A percentile compares a stretch with the other conserved stretches of the same genome.
Conservation (phyloP, 768 basidiomycete species). For the Phanerochaete carnosa region DNA sequence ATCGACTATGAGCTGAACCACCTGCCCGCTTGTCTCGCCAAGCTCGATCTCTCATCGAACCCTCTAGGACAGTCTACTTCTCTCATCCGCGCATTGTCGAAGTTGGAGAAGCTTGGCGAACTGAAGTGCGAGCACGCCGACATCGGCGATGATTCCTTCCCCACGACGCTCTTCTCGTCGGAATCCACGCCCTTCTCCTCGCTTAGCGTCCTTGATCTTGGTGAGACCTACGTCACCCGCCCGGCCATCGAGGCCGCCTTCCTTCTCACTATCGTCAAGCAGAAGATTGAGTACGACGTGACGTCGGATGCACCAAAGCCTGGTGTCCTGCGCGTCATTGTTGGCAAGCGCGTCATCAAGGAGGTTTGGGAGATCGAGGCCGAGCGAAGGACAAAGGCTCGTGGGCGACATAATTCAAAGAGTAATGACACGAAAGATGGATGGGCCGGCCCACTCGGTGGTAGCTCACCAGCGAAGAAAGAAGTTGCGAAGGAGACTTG, state of each 20-base stretch:
- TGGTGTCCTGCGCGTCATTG: slow-evolving; percentile 51
- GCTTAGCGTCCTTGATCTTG: slow-evolving; percentile 59
- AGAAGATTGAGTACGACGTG: slow-evolving; percentile 52
- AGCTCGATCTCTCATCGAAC: slow-evolving; percentile 64
- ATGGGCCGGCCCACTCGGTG: background rate
- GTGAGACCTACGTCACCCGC: slow-evolving; percentile 56
- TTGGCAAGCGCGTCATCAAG: slow-evolving; percentile 69
- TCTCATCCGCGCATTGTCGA: slow-evolving; percentile 46
- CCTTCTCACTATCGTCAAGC: slow-evolving; percentile 34
- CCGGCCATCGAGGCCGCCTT: slow-evolving; percentile 46
- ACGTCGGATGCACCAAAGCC: slow-evolving; percentile 50
- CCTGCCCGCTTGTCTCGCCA: slow-evolving; percentile 53
- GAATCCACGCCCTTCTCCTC: slow-evolving; percentile 40
- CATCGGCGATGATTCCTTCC: slow-evolving; percentile 60
- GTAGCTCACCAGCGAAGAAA: background rate
- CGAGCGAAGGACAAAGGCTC: slow-evolving; percentile 50
- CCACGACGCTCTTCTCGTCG: slow-evolving; percentile 30
- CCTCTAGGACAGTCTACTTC: slow-evolving; percentile 47
- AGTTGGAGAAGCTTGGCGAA: slow-evolving; percentile 52
- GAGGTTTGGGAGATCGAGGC: slow-evolving; percentile 81
- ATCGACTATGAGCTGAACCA: slow-evolving; percentile 43
- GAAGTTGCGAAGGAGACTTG: slow-evolving; percentile 63
- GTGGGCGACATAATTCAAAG: slow-evolving; percentile 28
- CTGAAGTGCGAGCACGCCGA: slow-evolving; percentile 53
- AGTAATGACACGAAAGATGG: background rate